Evolutionary conservation across 352 stramenopile genomes (phyloP), one percentile per base, ranked within the genome.

Genomic region (Saprolegnia parasitica): DNA sequence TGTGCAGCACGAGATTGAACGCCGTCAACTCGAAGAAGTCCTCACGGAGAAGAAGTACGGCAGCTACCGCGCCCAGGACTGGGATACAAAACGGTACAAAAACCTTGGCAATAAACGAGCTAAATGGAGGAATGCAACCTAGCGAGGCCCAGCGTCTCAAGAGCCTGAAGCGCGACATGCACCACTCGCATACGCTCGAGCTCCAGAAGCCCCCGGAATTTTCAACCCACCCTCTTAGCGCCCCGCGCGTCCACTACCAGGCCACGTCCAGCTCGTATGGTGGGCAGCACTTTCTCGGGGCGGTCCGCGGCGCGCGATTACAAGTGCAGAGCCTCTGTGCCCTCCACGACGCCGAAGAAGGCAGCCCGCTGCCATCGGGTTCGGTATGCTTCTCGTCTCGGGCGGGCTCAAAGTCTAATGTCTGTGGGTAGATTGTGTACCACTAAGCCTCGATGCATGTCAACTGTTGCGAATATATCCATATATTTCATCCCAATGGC

Each of bases 1-100:
- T 20, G 24, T 32, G 21, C 49, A 67, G 26, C 58, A 67, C 5
- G 35, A 46, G 10, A 42, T 35, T n/a, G 58, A 67, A 18, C 21
- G 20, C 5, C 49, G 77, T 0, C 77, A 92, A 35, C 62, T 87
- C 4, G 73, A 87, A 67, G 82, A 90, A 47, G 89, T 88, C 47
- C 68, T 92, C 4, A 79, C 79, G 65, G 84, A 92, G 72, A 89
- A 89, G 56, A 79, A 81, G 26, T 92, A 88, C 66, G 81, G 81
- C 21, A 66, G 81, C n/a, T 77, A 78, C 71, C 78, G 84, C 58
- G 65, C 71, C 23, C 90, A 90, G 61, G 77, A 90, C 23, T 77
- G 65, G 18, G 77, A 85, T 35, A 76, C 78, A 13, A 87, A 76
- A 55, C 84, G 77, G 84, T 90, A 76, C 56, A 77, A 50, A 20